A percentile compares a stretch with the other conserved stretches of the same genome.
These are phyloP conservation scores for Auricularia cornea DNA, from an alignment of 768 basidiomycete genomes.

Conservation along the genomic window DNA sequence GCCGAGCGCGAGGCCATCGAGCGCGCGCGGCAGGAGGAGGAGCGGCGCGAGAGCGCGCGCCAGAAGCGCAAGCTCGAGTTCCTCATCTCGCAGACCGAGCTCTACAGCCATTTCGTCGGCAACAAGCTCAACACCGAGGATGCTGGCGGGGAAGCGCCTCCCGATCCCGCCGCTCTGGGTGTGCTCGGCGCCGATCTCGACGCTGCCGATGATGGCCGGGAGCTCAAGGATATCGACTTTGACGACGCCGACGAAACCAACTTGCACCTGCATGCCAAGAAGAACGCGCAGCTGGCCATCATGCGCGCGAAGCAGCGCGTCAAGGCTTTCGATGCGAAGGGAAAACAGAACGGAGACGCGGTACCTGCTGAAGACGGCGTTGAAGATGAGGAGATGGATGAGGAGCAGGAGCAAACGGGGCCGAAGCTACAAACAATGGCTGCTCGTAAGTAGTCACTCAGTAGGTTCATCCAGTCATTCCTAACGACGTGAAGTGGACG, in stretches of 20 bases:
- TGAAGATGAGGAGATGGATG: slow-evolving; percentile 26
- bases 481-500: slow-evolving; percentile 50
- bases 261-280: slow-evolving; percentile 72
- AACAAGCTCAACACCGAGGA: slow-evolving; percentile 70
- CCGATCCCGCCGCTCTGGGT: not conserved
- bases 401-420: slow-evolving; percentile 34
- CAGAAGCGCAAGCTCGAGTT: slow-evolving; percentile 97
- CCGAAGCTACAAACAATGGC: too few relatives aligned
- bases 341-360: slow-evolving; percentile 72
- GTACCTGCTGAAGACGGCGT: slow-evolving; percentile 46
- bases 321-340: slow-evolving; percentile 74
- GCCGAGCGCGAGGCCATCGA: slow-evolving; percentile 93
- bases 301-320: slow-evolving; percentile 70
- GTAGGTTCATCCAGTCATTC: too few relatives aligned
- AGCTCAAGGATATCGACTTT: slow-evolving; percentile 75
- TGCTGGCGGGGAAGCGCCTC: slow-evolving; percentile 18
- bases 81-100: slow-evolving; percentile 95
- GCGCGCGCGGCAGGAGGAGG: slow-evolving; percentile 81
- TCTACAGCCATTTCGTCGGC: slow-evolving; percentile 98
- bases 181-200: slow-evolving; percentile 44
- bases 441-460: too few relatives aligned
- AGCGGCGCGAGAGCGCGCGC: slow-evolving; percentile 85
- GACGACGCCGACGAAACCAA: slow-evolving; percentile 89
- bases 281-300: slow-evolving; percentile 87
- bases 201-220: slow-evolving; percentile 37